Conservation (phyloP, 345 rosid genomes). For the Pistacia vera region DNA sequence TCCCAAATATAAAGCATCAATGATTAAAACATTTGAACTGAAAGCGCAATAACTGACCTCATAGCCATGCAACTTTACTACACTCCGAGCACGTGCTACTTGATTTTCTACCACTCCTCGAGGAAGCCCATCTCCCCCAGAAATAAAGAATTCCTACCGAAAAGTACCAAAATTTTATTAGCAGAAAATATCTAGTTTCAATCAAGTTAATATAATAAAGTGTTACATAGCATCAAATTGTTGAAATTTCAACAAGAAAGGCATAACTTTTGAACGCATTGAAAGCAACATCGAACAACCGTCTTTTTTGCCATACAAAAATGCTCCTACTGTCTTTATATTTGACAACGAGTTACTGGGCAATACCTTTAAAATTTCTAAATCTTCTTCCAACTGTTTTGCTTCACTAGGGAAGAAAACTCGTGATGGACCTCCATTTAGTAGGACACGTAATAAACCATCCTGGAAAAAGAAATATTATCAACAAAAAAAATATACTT, state of each 20-base stretch:
- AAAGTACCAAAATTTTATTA: slow-evolving; percentile 5
- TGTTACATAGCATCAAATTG: background rate
- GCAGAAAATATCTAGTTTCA: background rate
- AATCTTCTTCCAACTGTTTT: slow-evolving; percentile 80
- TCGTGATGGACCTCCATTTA: slow-evolving; percentile 87
- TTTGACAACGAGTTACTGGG: background rate
- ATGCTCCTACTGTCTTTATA: background rate
- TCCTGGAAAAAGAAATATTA: slow-evolving; percentile 52
- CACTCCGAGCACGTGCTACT: slow-evolving; percentile 77
- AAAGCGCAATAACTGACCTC: slow-evolving; percentile 59
- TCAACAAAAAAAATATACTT: slow-evolving; percentile 20
- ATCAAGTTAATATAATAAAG: background rate
- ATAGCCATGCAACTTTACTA: slow-evolving; percentile 72
- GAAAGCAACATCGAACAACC: slow-evolving; percentile 2
- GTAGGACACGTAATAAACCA: slow-evolving; percentile 80
- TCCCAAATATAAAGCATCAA: background rate
- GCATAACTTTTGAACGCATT: background rate
- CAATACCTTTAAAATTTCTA: slow-evolving; percentile 84
- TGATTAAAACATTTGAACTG: slow-evolving; percentile 2
- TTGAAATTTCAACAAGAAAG: slow-evolving; percentile 2
- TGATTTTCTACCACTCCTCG: slow-evolving; percentile 97
- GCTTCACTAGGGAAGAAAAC: slow-evolving; percentile 70
- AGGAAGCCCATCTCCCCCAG: slow-evolving; percentile 98
- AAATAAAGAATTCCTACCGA: slow-evolving; percentile 86
- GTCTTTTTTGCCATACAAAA: background rate